phyloP scores from a whole-genome alignment of 1,284 basidiomycete genomes.

The Papiliotrema fonsecae region DNA sequence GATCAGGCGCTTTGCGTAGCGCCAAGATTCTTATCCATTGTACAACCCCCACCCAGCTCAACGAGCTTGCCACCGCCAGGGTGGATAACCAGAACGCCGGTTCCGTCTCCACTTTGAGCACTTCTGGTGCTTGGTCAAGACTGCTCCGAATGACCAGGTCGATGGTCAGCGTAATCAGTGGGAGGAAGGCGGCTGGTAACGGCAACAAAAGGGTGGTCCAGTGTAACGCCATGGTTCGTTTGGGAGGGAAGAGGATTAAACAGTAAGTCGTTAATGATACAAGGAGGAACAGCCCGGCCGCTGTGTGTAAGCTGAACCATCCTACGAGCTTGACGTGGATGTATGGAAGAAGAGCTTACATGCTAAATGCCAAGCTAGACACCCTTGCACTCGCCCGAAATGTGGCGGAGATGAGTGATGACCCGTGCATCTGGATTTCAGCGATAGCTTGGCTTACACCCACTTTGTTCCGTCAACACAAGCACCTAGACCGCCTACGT shows the following conservation, averaged over 20 bases:
- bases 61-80: not conserved
- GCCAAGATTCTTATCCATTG: not conserved
- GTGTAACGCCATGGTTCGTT: not conserved
- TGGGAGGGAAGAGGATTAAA: not conserved
- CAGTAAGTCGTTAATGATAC: not conserved
- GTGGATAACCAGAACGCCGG: conserved; percentile 2
- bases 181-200: not conserved
- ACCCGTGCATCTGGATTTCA: not conserved
- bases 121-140: not conserved
- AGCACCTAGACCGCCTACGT: conserved; percentile 10
- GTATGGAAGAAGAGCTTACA: not conserved
- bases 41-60: not conserved
- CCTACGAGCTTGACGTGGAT: not conserved
- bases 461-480: conserved; percentile 6
- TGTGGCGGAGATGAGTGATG: not conserved
- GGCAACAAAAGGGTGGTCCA: conserved; percentile 1
- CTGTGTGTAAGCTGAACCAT: not conserved
- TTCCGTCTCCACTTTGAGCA: not conserved
- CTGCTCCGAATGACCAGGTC: not conserved
- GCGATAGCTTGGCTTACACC: not conserved
- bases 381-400: not conserved
- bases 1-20: not conserved
- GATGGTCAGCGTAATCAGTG: not conserved
- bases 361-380: conserved; percentile 4
- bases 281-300: not conserved